Evolutionary conservation across 768 basidiomycete species (phyloP), one percentile per base, ranked within the genome.

Genomic region (Russula compacta): DNA sequence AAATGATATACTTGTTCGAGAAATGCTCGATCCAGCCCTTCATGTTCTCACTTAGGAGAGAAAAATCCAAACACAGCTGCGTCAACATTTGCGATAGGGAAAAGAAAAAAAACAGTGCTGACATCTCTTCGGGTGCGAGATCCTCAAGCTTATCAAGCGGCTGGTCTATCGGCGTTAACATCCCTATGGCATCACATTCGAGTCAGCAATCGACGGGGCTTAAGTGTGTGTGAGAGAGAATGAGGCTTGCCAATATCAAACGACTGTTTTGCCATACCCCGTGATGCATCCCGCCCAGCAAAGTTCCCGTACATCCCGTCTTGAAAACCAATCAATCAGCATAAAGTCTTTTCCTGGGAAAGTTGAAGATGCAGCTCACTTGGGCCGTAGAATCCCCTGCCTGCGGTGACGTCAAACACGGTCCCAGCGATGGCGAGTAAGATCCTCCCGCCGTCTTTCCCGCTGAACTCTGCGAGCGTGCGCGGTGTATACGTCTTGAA

Each of bases 251-350:
- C 92, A n/a, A 77, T 35, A 53, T 95, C 95, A 66, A 97, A 98
- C 3, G 93, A 95, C 74, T 98, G 95, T 74, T 95, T 97, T 7
- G 95, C 95, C 90, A 98, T 95, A 5, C 95, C 95, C 40, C 95
- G 78, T 15, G 92, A 95, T 1, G 95, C 95, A 74, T 99, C 95
- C 52, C 95, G 75, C 6, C 95, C 97, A 3, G 97, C 95, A 77
- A 99, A 98, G 73, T 95, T 95, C 35, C 92, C 94, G 70, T 98
- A 98, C 82, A 94, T 92, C 0, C 95, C 95, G 68, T 86, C 95
- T 97, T 33, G 44, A 49, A 32, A 9, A 1, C 29, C 15, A 17
- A 7, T 56, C 21, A 54, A n/a, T 19, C 29, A 54, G 1, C 2
- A 12, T 4, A n/a, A 2, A 1, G 15, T 4, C n/a, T 10, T 14